Evolutionary conservation across 192 early-diverging fungal genomes (phyloP).

Genomic region (Cetraspora pellucida): DNA sequence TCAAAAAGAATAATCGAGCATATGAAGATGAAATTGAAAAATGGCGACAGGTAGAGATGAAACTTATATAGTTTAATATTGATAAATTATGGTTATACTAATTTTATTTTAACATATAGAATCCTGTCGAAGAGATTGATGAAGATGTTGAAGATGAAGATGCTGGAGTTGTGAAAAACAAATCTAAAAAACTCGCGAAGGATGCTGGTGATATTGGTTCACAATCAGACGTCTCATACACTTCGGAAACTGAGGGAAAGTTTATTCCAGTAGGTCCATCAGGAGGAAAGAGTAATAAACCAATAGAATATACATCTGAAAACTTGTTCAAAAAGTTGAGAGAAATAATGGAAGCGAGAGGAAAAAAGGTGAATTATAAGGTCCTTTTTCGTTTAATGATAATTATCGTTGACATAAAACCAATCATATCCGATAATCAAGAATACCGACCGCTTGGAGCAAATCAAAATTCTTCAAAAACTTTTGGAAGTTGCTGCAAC

Average conservation of each 20-base stretch:
- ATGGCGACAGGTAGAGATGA: conserved; percentile 54
- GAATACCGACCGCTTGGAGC: conserved; percentile 84
- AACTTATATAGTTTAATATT: background rate
- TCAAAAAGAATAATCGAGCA: conserved; percentile 86
- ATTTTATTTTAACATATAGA: conserved; percentile 31
- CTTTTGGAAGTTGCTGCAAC: conserved; percentile 65
- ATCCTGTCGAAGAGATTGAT: conserved; percentile 40
- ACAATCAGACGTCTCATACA: background rate
- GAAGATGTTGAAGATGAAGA: conserved; percentile 55
- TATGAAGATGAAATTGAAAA: conserved; percentile 72
- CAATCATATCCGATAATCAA: conserved; percentile 30
- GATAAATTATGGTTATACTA: background rate
- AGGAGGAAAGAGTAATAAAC: conserved; percentile 65
- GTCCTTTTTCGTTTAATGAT: background rate
- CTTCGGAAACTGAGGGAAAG: conserved; percentile 54
- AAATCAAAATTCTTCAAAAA: conserved; percentile 68
- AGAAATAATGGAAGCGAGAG: conserved; percentile 80
- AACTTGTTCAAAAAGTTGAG: conserved; percentile 83
- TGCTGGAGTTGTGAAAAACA: too few relatives aligned
- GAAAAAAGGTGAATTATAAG: conserved; percentile 73
- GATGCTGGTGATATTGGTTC: conserved; percentile 23
- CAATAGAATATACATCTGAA: conserved; percentile 63
- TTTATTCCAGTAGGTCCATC: conserved; percentile 66
- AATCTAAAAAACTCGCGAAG: conserved; percentile 36
- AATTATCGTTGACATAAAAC: too few relatives aligned